A percentile compares a stretch with the other conserved stretches of the same genome.
These are phyloP conservation scores for Solanum gracilifrons DNA, from an alignment of 257 asterid genomes.

Conservation along the genomic window DNA sequence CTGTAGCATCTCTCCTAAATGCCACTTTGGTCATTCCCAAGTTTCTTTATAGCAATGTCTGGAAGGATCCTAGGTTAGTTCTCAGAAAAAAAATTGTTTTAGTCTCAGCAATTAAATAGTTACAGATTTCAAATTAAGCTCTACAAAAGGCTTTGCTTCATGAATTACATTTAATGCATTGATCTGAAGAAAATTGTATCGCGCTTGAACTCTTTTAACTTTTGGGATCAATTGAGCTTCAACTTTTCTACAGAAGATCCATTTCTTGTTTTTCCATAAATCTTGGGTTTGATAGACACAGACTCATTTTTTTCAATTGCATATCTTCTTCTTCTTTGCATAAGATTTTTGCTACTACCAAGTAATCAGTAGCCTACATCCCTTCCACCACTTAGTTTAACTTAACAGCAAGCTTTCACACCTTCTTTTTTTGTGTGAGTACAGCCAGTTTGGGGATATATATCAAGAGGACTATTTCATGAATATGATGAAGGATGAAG, in stretches of 20 bases:
- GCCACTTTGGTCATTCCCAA: conserved; percentile 87
- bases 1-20: conserved; percentile 76
- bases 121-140: not conserved
- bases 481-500: conserved; percentile 43
- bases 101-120: not conserved
- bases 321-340: not conserved
- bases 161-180: not conserved
- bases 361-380: not conserved
- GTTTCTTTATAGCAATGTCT: conserved; percentile 91
- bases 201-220: not conserved
- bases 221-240: not conserved
- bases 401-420: not conserved
- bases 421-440: not conserved
- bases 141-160: not conserved
- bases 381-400: not conserved
- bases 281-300: not conserved
- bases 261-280: not conserved
- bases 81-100: not conserved
- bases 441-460: conserved; percentile 84
- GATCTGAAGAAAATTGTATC: not conserved
- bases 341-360: not conserved
- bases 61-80: conserved; percentile 86
- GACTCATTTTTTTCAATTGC: not conserved
- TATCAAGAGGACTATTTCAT: conserved; percentile 76
- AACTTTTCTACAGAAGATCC: not conserved